A percentile compares a stretch with the other conserved stretches of the same genome.
phyloP scores from a whole-genome alignment of 768 basidiomycete species.

The Pisolithus sp. region DNA sequence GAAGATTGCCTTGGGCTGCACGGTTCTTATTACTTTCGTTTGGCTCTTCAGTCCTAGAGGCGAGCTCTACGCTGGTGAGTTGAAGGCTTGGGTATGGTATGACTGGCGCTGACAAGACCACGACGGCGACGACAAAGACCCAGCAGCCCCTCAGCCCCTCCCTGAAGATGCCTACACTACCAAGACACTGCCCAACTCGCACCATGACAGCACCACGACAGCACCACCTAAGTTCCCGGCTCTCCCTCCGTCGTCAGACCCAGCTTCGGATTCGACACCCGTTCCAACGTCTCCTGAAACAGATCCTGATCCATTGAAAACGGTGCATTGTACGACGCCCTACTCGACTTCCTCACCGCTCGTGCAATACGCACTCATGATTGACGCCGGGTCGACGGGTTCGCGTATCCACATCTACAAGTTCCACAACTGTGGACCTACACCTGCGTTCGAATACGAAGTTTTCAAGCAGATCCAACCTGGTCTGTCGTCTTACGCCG shows the following conservation, averaged over 20 bases:
- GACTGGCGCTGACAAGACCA: not conserved
- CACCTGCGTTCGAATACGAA: conserved; percentile 86
- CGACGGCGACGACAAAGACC: no score
- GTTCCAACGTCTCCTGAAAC: conserved; percentile 55
- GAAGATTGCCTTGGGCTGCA: conserved; percentile 57
- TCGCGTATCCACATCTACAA: conserved; percentile 98
- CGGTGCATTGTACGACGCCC: conserved; percentile 63
- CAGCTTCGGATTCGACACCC: conserved; percentile 1
- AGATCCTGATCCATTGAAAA: conserved; percentile 69
- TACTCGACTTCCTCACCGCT: conserved; percentile 44
- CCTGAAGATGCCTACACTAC: conserved; percentile 21
- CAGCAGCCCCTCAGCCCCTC: conserved; percentile 13
- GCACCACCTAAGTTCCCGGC: not conserved
- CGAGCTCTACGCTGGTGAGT: conserved; percentile 15
- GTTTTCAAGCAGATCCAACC: conserved; percentile 80
- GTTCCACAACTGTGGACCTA: conserved; percentile 81
- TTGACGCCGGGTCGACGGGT: conserved; percentile 97
- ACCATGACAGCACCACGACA: conserved; percentile 3
- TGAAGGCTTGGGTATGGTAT: not conserved
- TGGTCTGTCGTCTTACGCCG: conserved; percentile 64
- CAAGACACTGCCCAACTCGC: not conserved
- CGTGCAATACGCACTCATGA: conserved; percentile 92
- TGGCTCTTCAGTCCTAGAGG: conserved; percentile 58
- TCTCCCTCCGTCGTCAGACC: not conserved
- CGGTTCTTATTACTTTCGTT: conserved; percentile 49